Evolutionary conservation across 2,329 filamentous ascomycete species (phyloP).

Genomic region (Meredithiella fracta): DNA sequence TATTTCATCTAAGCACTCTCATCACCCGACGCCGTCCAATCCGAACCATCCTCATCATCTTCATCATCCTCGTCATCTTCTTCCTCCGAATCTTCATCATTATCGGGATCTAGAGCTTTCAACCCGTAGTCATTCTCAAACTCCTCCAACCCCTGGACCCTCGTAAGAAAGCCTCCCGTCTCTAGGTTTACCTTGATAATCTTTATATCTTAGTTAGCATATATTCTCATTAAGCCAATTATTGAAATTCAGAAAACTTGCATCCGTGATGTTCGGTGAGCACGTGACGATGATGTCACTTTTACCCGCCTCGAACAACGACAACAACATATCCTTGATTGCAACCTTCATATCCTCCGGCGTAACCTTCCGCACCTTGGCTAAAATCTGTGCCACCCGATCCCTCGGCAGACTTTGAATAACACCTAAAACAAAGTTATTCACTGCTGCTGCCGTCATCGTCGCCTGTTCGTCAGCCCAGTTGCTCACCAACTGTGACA

Average conservation of each 20-base stretch:
- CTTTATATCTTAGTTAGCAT: slow-evolving; percentile 27
- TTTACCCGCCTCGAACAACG: slow-evolving; percentile 62
- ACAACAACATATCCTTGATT: slow-evolving; percentile 59
- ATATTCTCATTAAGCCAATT: not conserved
- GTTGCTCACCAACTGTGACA: slow-evolving; percentile 71
- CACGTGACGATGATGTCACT: slow-evolving; percentile 83
- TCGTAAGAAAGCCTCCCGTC: slow-evolving; percentile 60
- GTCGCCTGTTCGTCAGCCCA: slow-evolving; percentile 83
- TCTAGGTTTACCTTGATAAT: slow-evolving; percentile 59
- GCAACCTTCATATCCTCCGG: slow-evolving; percentile 60
- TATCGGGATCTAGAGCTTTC: slow-evolving; percentile 42
- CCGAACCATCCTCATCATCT: slow-evolving; percentile 23
- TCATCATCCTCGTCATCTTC: slow-evolving; percentile 39
- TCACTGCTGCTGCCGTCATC: slow-evolving; percentile 63
- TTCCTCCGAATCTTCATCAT: slow-evolving; percentile 45
- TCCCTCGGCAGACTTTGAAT: slow-evolving; percentile 59
- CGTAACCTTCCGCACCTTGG: slow-evolving; percentile 57
- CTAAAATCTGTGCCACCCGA: slow-evolving; percentile 62
- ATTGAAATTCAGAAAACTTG: slow-evolving; percentile 28
- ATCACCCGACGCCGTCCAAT: slow-evolving; percentile 7
- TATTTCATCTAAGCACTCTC: slow-evolving; percentile 3
- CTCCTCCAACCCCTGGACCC: slow-evolving; percentile 54
- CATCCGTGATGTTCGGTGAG: slow-evolving; percentile 69
- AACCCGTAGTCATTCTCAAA: slow-evolving; percentile 88
- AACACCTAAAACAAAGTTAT: slow-evolving; percentile 70